A percentile compares a stretch with the other conserved stretches of the same genome.
Evolutionary conservation across 371 early-diverging fungal genomes (phyloP).

Genomic region (Mucor plumbeus): DNA sequence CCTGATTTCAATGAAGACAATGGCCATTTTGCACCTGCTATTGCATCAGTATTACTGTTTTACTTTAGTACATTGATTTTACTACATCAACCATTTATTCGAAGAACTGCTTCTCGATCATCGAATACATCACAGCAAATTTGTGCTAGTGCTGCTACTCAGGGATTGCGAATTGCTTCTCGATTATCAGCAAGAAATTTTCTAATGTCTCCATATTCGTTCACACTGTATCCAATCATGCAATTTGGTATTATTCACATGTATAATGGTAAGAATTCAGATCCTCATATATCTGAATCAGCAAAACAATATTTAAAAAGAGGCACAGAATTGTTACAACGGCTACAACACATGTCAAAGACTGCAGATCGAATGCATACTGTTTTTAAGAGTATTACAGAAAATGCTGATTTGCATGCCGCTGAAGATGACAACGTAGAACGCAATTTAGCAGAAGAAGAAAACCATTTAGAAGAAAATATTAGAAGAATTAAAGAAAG

Average conservation of each 20-base stretch:
- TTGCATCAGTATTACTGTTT: conserved; percentile 38
- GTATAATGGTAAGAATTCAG: conserved; percentile 43
- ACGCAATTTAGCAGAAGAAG: conserved; percentile 7
- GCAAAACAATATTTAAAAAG: conserved; percentile 36
- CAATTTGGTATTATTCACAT: conserved; percentile 47
- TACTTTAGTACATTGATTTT: conserved; percentile 44
- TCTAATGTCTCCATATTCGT: conserved; percentile 44
- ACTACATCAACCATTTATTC: conserved; percentile 49
- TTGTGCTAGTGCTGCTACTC: conserved; percentile 45
- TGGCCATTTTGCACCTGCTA: conserved; percentile 40
- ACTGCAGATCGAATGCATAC: conserved; percentile 21
- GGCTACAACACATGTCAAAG: conserved; percentile 33
- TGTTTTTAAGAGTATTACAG: conserved; percentile 34
- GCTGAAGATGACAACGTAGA: conserved; percentile 19
- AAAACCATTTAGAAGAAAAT: conserved; percentile 19
- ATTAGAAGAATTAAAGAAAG: neutral
- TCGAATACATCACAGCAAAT: conserved; percentile 43
- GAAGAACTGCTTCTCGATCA: conserved; percentile 18
- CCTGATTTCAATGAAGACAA: conserved; percentile 36
- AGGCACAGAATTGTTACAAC: conserved; percentile 27
- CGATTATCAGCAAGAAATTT: conserved; percentile 34
- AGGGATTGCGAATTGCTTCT: conserved; percentile 40
- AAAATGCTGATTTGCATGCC: conserved; percentile 19
- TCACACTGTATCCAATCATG: conserved; percentile 43
- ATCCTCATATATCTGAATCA: conserved; percentile 28